Base-by-base conservation (phyloP, 805 yeast genomes). In the Zygosaccharomyces bisporus region DNA sequence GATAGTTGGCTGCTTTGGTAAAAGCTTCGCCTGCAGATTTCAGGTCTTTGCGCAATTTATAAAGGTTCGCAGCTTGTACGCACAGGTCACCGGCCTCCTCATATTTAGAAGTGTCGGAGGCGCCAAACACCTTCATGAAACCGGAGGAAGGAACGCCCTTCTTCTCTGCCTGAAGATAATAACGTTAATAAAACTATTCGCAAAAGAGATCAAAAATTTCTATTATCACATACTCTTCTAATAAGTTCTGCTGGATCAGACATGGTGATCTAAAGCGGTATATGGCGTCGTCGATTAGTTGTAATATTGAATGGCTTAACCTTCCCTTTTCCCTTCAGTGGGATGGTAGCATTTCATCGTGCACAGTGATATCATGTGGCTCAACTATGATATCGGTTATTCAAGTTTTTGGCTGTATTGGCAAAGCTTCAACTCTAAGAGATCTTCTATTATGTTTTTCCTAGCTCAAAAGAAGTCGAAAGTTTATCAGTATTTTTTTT, bases 11-110 rank as follows among this genome's bases (percentile, higher is more conserved):
- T 1, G 99, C 98, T 57, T 79, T 81, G 49, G 85, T 82, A 60
- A 90, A 91, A 14, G 88, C 81, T 50, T 75, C 70, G 8, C 98
- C 98, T 0, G 98, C 97, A 42, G 74, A 69, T 16, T 72, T 67
- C 52, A 77, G 76, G 59, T 88, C 85, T 58, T 86, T 86, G 54
- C 79, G 81, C 46, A 93, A 67, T 50, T 90, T 77, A 70, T 81
- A 93, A 21, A 79, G 75, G 59, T 91, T 93, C n/a, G 95, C 99
- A 2, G 99, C 99, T 65, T 90, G 95, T 17, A 83, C 73, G 61
- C 82, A 91, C 21, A 87, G 68, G 52, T 93, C 99, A 3, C 90
- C 83, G 3, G 99, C 98, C 52, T 93, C 99, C 61, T 93, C 99
- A 42, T 71, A 77, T 49, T 86, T 76, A 50, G 76, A 74, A 3